phyloP scores from a whole-genome alignment of 306 rosid genomes.

The Elaeagnus macrophylla region DNA sequence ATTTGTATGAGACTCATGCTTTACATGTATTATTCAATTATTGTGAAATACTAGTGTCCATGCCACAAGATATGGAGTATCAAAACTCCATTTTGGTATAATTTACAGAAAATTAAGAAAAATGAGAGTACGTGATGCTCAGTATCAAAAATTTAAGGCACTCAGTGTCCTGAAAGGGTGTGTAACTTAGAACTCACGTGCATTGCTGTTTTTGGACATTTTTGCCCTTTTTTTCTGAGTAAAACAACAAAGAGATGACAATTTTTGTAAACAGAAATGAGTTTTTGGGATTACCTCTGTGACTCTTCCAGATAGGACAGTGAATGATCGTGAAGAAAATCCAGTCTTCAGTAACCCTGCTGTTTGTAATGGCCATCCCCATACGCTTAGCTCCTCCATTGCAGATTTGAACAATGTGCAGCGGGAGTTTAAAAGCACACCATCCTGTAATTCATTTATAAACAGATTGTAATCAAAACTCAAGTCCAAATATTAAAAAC shows the following conservation, averaged over 20 bases:
- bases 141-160: too few relatives aligned
- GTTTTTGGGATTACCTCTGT: slow-evolving; percentile 45
- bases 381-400: slow-evolving; percentile 55
- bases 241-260: not conserved
- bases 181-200: not conserved
- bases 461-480: not conserved
- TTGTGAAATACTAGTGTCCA: too few relatives aligned
- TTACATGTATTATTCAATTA: too few relatives aligned
- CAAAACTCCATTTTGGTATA: too few relatives aligned
- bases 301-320: slow-evolving; percentile 69
- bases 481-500: not conserved
- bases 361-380: slow-evolving; percentile 99
- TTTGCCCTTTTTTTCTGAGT: not conserved
- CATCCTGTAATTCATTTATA: slow-evolving; percentile 38
- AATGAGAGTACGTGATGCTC: too few relatives aligned
- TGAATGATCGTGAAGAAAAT: slow-evolving; percentile 45
- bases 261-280: not conserved
- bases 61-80: too few relatives aligned
- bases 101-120: too few relatives aligned
- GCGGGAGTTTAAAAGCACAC: slow-evolving; percentile 51
- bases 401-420: slow-evolving; percentile 68
- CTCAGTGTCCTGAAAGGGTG: too few relatives aligned
- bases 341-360: slow-evolving; percentile 68
- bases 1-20: too few relatives aligned
- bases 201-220: not conserved